These are phyloP conservation scores for Salix suchowensis DNA, from an alignment of 345 rosid genomes.

Conservation along the genomic window DNA sequence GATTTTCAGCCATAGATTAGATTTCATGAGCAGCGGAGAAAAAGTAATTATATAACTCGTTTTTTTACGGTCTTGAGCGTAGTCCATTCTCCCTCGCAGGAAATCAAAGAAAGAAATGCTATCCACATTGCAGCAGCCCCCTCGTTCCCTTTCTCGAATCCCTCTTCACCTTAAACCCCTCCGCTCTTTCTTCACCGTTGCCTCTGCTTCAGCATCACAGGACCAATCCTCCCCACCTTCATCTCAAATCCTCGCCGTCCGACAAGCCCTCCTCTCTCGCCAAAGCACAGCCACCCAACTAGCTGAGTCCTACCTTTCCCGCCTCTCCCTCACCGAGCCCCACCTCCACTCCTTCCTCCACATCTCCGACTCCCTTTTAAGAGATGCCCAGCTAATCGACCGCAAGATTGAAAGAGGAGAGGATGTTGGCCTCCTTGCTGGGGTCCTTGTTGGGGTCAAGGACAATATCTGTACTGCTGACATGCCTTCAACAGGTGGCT, in stretches of 20 bases:
- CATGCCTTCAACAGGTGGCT: slow-evolving; percentile 88
- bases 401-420: slow-evolving; percentile 45
- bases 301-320: slow-evolving; percentile 63
- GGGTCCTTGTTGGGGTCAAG: slow-evolving; percentile 72
- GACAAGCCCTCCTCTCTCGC: slow-evolving; percentile 71
- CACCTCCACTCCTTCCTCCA: slow-evolving; percentile 76
- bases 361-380: slow-evolving; percentile 46
- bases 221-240: slow-evolving; percentile 26
- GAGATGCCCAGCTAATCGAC: slow-evolving; percentile 54
- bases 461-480: slow-evolving; percentile 82
- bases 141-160: slow-evolving; percentile 35
- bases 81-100: background rate
- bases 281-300: slow-evolving; percentile 55
- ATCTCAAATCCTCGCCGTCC: slow-evolving; percentile 67
- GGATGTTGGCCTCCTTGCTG: slow-evolving; percentile 69
- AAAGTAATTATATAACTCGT: no score
- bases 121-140: slow-evolving; percentile 8
- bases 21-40: no score
- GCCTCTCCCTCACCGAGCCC: slow-evolving; percentile 66
- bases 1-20: no score
- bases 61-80: no score
- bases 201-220: slow-evolving; percentile 10
- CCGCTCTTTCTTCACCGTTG: slow-evolving; percentile 15
- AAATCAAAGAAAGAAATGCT: slow-evolving; percentile 5
- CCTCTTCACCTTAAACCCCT: slow-evolving; percentile 23